These are phyloP conservation scores for Magnaporthiopsis poae DNA, from an alignment of 2,329 filamentous ascomycete species.

Conservation along the genomic window DNA sequence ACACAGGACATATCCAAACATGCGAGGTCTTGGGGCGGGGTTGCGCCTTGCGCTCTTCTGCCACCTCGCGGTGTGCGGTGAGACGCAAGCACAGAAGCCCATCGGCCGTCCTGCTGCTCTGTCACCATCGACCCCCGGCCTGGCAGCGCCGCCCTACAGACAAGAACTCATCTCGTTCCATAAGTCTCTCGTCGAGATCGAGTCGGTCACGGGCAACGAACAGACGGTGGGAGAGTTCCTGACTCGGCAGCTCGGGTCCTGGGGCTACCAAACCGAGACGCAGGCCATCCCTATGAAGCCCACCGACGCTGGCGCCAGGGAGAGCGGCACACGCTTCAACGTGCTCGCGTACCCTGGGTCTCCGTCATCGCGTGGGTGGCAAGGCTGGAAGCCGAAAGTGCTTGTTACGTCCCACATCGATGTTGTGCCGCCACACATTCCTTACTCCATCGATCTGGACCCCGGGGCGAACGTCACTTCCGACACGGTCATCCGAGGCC, in stretches of 20 bases:
- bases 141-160: conserved; percentile 29
- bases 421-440: conserved; percentile 61
- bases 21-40: neutral
- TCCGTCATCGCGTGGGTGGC: conserved; percentile 30
- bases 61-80: neutral
- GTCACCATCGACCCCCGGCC: neutral
- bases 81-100: conserved; percentile 2
- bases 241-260: conserved; percentile 48
- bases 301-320: neutral
- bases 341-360: conserved; percentile 54
- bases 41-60: neutral
- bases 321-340: conserved; percentile 50
- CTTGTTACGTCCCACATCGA: conserved; percentile 79
- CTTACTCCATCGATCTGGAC: conserved; percentile 49
- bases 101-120: neutral
- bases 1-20: neutral
- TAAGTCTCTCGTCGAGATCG: conserved; percentile 60
- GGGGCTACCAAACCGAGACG: conserved; percentile 33
- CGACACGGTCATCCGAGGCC: conserved; percentile 53
- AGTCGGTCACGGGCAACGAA: conserved; percentile 64
- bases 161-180: conserved; percentile 59
- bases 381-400: conserved; percentile 39
- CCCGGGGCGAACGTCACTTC: conserved; percentile 23
- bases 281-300: conserved; percentile 27
- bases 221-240: conserved; percentile 59